phyloP scores from a whole-genome alignment of 2,329 filamentous ascomycete species.

The Xylaria sp. region DNA sequence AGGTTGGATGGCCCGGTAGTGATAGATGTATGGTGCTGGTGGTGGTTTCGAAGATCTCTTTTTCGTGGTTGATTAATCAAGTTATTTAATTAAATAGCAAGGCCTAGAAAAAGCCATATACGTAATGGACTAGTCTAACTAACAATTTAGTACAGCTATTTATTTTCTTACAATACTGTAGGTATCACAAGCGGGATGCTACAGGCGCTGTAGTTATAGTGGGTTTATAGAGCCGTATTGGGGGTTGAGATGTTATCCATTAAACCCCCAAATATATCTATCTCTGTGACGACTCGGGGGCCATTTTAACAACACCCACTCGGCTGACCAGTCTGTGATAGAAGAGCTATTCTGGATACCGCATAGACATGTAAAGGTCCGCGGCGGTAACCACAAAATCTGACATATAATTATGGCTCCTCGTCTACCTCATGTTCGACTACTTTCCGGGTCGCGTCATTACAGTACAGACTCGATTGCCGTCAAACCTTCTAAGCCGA shows the following conservation, averaged over 20 bases:
- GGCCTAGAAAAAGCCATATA: no score
- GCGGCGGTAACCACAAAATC: not conserved
- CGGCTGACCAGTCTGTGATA: no score
- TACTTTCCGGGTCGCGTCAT: no score
- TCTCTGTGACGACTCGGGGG: no score
- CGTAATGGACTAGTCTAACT: no score
- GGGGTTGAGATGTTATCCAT: not conserved
- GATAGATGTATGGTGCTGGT: not conserved
- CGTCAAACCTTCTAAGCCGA: not conserved
- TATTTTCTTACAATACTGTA: no score
- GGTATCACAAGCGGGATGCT: not conserved
- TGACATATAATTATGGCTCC: no score
- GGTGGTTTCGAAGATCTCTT: not conserved
- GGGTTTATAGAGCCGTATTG: not conserved
- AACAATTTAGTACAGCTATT: no score
- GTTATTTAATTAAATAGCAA: not conserved
- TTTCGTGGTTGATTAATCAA: not conserved
- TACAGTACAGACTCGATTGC: not conserved
- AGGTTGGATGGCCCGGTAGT: conserved; percentile 1
- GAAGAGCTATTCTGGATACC: not conserved
- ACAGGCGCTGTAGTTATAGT: not conserved
- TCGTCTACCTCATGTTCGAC: no score
- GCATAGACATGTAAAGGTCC: no score
- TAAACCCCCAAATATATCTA: no score
- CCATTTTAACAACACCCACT: no score